Percentiles rank a stretch among this genome's conserved stretches.
Conservation (phyloP, 108 stramenopile species). For the Cyclotella baltica region DNA sequence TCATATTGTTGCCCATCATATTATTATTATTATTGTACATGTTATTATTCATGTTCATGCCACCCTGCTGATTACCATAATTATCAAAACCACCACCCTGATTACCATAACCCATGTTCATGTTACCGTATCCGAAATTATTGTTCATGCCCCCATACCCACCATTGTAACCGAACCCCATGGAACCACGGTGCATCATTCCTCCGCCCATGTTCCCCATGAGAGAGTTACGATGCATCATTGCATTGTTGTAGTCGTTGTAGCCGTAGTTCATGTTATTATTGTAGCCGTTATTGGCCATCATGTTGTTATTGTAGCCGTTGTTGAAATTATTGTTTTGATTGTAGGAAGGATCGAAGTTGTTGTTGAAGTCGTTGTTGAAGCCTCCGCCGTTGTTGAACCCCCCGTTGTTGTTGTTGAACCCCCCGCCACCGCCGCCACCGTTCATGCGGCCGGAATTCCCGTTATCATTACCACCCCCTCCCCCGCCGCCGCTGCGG, state of each 20-base stretch:
- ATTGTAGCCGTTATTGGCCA: constrained; percentile 2
- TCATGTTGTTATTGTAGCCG: not conserved
- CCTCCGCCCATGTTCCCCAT: constrained; percentile 7
- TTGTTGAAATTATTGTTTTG: not conserved
- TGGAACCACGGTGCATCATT: constrained; percentile 2
- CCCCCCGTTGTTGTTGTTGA: not conserved
- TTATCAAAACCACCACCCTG: not conserved
- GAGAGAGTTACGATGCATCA: not conserved
- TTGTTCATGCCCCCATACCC: not conserved
- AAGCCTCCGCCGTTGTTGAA: not conserved
- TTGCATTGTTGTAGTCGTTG: not conserved
- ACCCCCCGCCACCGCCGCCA: no score
- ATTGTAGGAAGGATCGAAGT: not conserved
- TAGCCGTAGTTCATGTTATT: not conserved
- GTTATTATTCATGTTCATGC: not conserved
- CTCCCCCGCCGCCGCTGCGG: not conserved
- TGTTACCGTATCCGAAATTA: no score
- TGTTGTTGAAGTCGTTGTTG: not conserved
- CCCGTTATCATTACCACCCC: no score
- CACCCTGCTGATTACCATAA: not conserved
- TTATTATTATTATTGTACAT: not conserved
- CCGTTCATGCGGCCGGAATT: no score
- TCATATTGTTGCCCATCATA: not conserved
- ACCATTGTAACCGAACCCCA: constrained; percentile 5
- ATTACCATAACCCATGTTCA: no score